Base-by-base conservation (phyloP, 148 eudicot genomes). In the Rhododendron ovatum region DNA sequence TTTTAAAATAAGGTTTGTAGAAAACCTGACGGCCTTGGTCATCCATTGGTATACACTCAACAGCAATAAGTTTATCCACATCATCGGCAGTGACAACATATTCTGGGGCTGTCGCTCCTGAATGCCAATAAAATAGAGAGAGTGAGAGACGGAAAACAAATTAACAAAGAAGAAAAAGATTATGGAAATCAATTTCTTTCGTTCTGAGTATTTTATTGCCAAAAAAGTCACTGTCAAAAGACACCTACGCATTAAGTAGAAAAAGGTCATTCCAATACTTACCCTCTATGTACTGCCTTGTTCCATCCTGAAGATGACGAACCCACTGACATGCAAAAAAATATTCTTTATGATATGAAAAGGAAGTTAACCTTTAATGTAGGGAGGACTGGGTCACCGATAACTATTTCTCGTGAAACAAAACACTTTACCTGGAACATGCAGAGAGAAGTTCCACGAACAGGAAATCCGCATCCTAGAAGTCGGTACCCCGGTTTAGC, bases 1-100 rank as follows among this genome's bases (percentile, higher is more conserved):
- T 22, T 61, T 82, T 43, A 79, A 63, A 41, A n/a, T 57, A 78
- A 85, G 53, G 12, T 43, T 78, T 3, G 30, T 13, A 73, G 43
- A 84, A 24, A 80, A 96, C 99, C 98, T 96, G 98, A 81, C 91
- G 91, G 86, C 98, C 99, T 91, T 90, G 94, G 82, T 94, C 98
- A 91, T 95, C 98, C 99, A 96, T 96, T 51, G 99, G 99, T 88
- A 95, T 94, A 91, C 99, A 96, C 89, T 96, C 99, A 85, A 96
- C 99, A 80, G 98, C 98, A 79, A 96, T 92, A 86, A 91, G 92
- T 91, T 95, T 95, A 91, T 92, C 99, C 57, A 96, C 94, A 92
- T 96, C 99, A 92, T 96, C 99, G 82, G 98, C 99, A 85, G 99
- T 96, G 83, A 96, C 95, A 47, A 92, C 91, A 91, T 96, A 96